Evolutionary conservation across 768 basidiomycete genomes (phyloP), one percentile per base, ranked within the genome.

Genomic region (Naganishia vishniacii): DNA sequence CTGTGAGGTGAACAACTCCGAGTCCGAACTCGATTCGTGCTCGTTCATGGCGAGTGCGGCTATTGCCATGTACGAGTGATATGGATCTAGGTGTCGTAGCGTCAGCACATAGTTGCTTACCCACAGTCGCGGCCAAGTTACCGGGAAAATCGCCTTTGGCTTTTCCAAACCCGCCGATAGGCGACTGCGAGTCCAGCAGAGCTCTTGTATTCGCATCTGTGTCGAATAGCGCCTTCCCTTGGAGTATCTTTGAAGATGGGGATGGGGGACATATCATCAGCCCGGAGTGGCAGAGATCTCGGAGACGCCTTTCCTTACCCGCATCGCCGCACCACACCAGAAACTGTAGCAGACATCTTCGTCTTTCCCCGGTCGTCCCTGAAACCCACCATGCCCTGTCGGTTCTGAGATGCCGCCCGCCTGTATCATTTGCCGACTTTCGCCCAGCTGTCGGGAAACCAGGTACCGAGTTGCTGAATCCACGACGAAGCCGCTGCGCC

Each of bases 301-400:
- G 13, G 16, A 6, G n/a, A n/a, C n/a, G n/a, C n/a, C 37, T 40
- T 16, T 40, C 59, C 83, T 58, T 67, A 93, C 93, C 72, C 83
- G 77, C 11, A 97, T 77, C 0, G 89, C 81, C 9, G 86, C 92
- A 3, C 89, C 87, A 69, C 87, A 88, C 94, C 94, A 99, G 76
- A 95, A 98, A 68, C 88, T 89, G 77, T 99, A 99, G 75, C 94
- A 99, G 2, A 91, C 89, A 68, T 98, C 94, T 5, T 87, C 83
- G 4, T 82, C 80, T 78, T 99, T 99, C 64, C 85, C 86, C 1
- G 91, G 91, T 25, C 94, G 82, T 1, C 94, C 94, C 69, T 87
- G 80, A 72, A 91, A 95, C 0, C 94, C 94, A 0, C 91, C 91
- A 0, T 40, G 6, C 7, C 42, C 42, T 18, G 42, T 44, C 42